These are phyloP conservation scores for Erodium trifolium DNA, from an alignment of 441 rosid genomes.

Conservation along the genomic window DNA sequence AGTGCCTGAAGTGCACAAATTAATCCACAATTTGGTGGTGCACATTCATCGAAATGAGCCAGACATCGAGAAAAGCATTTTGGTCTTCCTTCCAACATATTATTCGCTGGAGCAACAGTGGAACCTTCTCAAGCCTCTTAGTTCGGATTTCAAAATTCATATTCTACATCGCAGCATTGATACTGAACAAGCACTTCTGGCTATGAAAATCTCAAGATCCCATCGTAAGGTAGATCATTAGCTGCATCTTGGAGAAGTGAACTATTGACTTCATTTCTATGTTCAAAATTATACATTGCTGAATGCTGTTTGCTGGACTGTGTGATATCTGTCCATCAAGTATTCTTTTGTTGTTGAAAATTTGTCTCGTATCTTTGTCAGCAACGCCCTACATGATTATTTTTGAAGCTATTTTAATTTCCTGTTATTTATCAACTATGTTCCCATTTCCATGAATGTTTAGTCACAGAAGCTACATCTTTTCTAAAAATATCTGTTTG, in stretches of 20 bases:
- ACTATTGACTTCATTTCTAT: neutral
- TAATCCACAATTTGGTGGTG: constrained; percentile 65
- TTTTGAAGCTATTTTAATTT: neutral
- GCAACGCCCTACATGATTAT: neutral
- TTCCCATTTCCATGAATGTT: neutral
- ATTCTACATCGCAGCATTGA: constrained; percentile 81
- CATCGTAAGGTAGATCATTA: constrained; percentile 68
- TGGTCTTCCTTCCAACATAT: constrained; percentile 94
- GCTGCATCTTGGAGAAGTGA: constrained; percentile 9
- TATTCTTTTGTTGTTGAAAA: neutral
- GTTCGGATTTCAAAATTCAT: constrained; percentile 62
- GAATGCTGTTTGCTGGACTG: neutral
- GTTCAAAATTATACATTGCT: neutral
- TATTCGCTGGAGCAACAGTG: constrained; percentile 76
- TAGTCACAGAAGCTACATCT: too few species aligned
- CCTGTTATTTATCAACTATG: neutral
- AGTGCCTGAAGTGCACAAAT: constrained; percentile 60
- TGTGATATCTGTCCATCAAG: neutral
- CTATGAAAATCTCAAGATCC: constrained; percentile 81
- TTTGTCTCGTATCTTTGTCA: neutral
- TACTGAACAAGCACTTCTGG: constrained; percentile 71
- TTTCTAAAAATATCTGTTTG: neutral
- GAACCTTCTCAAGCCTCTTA: constrained; percentile 47
- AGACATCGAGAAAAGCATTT: constrained; percentile 79
- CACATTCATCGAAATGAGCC: constrained; percentile 67